Conservation (phyloP, 2,329 filamentous ascomycete species). For the Xylaria digitata region DNA sequence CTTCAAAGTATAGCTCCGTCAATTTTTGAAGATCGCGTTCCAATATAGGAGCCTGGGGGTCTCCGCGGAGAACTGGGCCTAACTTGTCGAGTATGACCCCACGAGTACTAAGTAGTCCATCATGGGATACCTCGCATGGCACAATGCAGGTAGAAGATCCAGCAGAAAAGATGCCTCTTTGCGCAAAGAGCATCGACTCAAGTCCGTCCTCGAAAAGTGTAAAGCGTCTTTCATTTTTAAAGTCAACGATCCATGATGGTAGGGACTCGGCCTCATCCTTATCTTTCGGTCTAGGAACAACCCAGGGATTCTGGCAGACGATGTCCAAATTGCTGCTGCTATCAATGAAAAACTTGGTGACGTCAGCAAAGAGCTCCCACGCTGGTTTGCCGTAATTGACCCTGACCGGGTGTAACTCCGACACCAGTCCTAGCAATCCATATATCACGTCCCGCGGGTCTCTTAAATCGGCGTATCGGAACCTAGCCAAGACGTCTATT, state of each 20-base stretch:
- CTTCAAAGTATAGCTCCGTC: slow-evolving; percentile 7
- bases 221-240: no score
- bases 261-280: no score
- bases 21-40: not conserved
- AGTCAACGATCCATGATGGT: no score
- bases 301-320: slow-evolving; percentile 21
- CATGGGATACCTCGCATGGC: slow-evolving; percentile 7
- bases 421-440: slow-evolving; percentile 20
- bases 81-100: slow-evolving; percentile 17
- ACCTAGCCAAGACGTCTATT: slow-evolving; percentile 20
- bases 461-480: slow-evolving; percentile 10
- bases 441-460: slow-evolving; percentile 20
- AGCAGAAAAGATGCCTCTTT: slow-evolving; percentile 18
- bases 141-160: slow-evolving; percentile 1
- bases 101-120: not conserved
- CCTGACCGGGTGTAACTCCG: slow-evolving; percentile 6
- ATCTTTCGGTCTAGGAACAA: no score
- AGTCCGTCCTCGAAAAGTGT: slow-evolving; percentile 4
- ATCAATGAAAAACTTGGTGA: slow-evolving; percentile 16
- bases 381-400: slow-evolving; percentile 2
- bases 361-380: not conserved
- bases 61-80: not conserved
- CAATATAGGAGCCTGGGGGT: not conserved
- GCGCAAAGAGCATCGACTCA: slow-evolving; percentile 15
- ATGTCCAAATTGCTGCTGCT: slow-evolving; percentile 15